Percentiles rank a stretch among this genome's conserved stretches.
phyloP scores from a whole-genome alignment of 2,329 filamentous ascomycete genomes.

The Arthrinium puccinioides region DNA sequence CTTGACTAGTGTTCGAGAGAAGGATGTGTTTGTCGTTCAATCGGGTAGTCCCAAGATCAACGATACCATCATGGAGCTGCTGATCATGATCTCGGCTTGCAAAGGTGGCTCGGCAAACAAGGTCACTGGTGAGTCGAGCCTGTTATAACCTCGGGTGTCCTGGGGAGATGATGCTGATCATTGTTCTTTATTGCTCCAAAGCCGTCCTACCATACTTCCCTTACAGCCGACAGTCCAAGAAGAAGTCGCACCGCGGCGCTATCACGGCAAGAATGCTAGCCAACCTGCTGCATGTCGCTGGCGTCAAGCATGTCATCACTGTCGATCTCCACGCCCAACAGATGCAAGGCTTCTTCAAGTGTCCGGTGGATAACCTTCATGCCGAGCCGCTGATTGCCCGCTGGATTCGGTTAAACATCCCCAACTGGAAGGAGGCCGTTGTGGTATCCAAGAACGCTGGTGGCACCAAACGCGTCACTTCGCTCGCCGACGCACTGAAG shows the following conservation, averaged over 20 bases:
- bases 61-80: conserved; percentile 96
- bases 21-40: conserved; percentile 98
- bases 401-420: conserved; percentile 88
- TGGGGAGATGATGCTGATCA: neutral
- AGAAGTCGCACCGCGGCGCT: conserved; percentile 92
- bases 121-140: conserved; percentile 67
- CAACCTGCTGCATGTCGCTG: conserved; percentile 86
- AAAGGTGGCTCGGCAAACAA: conserved; percentile 96
- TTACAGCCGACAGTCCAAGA: conserved; percentile 99
- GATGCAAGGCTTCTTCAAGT: conserved; percentile 99
- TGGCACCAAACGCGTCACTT: conserved; percentile 94
- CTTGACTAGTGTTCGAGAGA: conserved; percentile 77
- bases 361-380: conserved; percentile 93
- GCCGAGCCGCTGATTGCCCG: conserved; percentile 91
- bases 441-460: conserved; percentile 98
- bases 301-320: conserved; percentile 95
- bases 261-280: conserved; percentile 97
- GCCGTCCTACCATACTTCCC: conserved; percentile 92
- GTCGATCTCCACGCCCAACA: conserved; percentile 95
- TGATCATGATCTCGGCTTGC: conserved; percentile 99
- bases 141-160: neutral
- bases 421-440: conserved; percentile 82
- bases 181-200: conserved; percentile 24
- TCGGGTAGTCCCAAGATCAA: conserved; percentile 95
- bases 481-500: conserved; percentile 89